These are phyloP conservation scores for Immersiella caudata DNA, from an alignment of 495 filamentous ascomycete genomes.

Conservation along the genomic window DNA sequence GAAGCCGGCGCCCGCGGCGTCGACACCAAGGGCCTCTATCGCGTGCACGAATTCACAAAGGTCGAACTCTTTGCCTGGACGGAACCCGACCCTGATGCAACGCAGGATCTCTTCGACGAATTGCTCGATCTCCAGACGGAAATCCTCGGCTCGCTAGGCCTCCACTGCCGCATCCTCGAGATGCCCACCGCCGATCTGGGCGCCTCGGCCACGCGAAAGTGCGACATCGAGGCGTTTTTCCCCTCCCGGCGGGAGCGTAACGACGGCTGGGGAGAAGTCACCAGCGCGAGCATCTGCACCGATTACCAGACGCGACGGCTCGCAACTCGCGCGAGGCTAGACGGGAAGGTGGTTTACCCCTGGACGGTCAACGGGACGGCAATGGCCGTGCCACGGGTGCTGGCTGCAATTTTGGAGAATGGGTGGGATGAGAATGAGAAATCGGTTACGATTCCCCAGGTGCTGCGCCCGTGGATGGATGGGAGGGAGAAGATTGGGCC, in stretches of 20 bases:
- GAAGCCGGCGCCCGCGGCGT: constrained; percentile 88
- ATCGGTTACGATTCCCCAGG: constrained; percentile 72
- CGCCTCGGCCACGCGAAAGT: constrained; percentile 80
- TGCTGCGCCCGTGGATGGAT: constrained; percentile 80
- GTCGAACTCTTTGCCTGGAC: constrained; percentile 97
- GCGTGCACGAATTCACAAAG: constrained; percentile 99
- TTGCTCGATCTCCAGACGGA: constrained; percentile 85
- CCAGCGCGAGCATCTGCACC: constrained; percentile 85
- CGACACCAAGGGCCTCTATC: constrained; percentile 92
- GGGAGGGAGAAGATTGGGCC: constrained; percentile 66
- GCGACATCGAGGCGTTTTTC: constrained; percentile 93
- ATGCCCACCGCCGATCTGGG: constrained; percentile 91
- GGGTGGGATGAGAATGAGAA: constrained; percentile 73
- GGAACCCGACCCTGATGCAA: constrained; percentile 45
- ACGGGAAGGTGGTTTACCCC: constrained; percentile 61
- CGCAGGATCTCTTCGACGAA: constrained; percentile 71
- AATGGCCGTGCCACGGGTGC: constrained; percentile 82
- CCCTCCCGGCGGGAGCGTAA: constrained; percentile 73
- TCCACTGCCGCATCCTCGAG: constrained; percentile 88
- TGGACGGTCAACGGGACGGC: constrained; percentile 95
- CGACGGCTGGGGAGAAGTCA: constrained; percentile 92
- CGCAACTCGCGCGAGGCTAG: constrained; percentile 64
- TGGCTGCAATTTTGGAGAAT: constrained; percentile 92
- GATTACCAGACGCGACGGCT: constrained; percentile 90
- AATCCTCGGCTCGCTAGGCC: constrained; percentile 70